Conservation (phyloP, 306 rosid species). For the Pterocarpus macrocarpus region DNA sequence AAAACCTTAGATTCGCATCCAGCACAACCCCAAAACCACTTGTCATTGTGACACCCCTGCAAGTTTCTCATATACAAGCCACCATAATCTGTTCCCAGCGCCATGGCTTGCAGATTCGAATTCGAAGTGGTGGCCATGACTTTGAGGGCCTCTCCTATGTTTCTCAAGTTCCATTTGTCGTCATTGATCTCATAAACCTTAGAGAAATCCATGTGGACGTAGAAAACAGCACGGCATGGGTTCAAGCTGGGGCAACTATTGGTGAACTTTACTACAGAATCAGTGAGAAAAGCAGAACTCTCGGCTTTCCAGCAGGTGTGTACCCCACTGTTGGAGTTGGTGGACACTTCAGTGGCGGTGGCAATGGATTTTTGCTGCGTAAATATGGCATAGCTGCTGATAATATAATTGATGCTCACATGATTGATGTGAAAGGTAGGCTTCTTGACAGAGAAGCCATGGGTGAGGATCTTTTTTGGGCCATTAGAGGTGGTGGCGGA, state of each 20-base stretch:
- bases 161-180: conserved; percentile 53
- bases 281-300: conserved; percentile 29
- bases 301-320: conserved; percentile 62
- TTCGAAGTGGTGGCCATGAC: conserved; percentile 76
- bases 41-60: conserved; percentile 42
- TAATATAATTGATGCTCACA: conserved; percentile 63
- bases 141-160: conserved; percentile 61
- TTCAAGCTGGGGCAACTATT: conserved; percentile 45
- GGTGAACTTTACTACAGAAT: conserved; percentile 45
- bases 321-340: conserved; percentile 72
- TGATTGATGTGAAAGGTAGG: conserved; percentile 62
- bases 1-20: conserved; percentile 58
- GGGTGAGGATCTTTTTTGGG: conserved; percentile 83
- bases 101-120: conserved; percentile 62
- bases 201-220: conserved; percentile 49
- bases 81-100: conserved; percentile 57
- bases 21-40: conserved; percentile 42
- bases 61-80: conserved; percentile 66
- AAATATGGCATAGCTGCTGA: conserved; percentile 70
- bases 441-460: conserved; percentile 61
- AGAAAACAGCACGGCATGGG: conserved; percentile 50
- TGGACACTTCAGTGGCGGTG: conserved; percentile 78
- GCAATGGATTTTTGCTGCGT: conserved; percentile 69
- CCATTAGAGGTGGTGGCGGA: conserved; percentile 77
- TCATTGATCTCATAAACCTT: conserved; percentile 67